These are phyloP conservation scores for Suillus placidus DNA, from an alignment of 768 basidiomycete species.

Conservation along the genomic window DNA sequence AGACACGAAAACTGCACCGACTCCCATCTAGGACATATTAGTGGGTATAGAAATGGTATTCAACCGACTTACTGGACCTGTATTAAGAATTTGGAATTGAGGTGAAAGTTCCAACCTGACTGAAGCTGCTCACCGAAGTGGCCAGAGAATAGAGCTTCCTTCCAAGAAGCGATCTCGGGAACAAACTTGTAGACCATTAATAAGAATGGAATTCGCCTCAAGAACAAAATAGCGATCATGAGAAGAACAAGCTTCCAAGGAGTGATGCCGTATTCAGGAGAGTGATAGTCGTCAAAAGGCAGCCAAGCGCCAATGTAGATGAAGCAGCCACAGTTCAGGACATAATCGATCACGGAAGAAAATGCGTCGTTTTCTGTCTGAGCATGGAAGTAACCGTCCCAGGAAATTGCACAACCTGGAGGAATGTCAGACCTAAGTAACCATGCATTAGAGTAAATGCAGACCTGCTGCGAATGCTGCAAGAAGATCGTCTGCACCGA, in stretches of 20 bases:
- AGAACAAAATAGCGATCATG: conserved; percentile 63
- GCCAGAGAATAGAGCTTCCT: conserved; percentile 87
- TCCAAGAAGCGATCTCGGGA: conserved; percentile 86
- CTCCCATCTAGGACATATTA: too few species aligned
- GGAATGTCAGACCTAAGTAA: conserved; percentile 10
- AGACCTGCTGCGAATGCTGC: conserved; percentile 84
- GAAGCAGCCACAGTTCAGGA: conserved; percentile 81
- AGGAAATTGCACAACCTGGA: conserved; percentile 83
- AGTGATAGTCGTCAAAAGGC: conserved; percentile 62
- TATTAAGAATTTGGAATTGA: too few species aligned
- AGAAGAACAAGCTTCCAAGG: conserved; percentile 75
- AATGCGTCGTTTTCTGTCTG: conserved; percentile 87
- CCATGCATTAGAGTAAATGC: conserved; percentile 10
- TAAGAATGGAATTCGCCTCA: conserved; percentile 44
- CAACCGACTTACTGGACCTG: too few species aligned
- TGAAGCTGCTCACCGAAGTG: conserved; percentile 71
- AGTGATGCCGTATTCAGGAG: conserved; percentile 57
- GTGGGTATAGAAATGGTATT: too few species aligned
- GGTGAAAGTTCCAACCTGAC: not conserved
- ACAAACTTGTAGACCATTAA: conserved; percentile 80
- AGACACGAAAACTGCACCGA: too few species aligned
- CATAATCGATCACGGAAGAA: conserved; percentile 86
- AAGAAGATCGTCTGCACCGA: conserved; percentile 48
- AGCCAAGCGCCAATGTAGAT: conserved; percentile 89
- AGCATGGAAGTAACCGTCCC: conserved; percentile 83